phyloP scores from a whole-genome alignment of 129 eudicot species.

The Oenanthe sinensis region DNA sequence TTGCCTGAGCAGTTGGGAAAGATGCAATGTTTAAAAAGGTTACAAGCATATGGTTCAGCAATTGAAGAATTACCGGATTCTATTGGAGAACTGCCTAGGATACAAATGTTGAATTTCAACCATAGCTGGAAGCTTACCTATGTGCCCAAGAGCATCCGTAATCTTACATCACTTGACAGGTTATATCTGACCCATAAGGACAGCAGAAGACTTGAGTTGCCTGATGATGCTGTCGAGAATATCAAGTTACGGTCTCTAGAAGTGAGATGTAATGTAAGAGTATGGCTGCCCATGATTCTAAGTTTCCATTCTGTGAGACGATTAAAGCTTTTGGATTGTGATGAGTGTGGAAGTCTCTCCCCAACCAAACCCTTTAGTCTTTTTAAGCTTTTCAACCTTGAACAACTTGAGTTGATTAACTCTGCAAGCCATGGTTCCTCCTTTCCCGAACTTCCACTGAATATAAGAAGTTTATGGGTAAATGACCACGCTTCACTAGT shows the following conservation, averaged over 20 bases:
- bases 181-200: background rate
- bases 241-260: background rate
- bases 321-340: background rate
- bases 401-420: background rate
- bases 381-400: background rate
- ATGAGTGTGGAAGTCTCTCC: background rate
- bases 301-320: background rate
- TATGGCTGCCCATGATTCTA: background rate
- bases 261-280: background rate
- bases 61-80: background rate
- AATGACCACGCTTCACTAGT: background rate
- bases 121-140: background rate
- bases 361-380: background rate
- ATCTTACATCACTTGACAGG: background rate
- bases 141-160: background rate
- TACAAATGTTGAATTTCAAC: background rate
- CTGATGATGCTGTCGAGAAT: background rate
- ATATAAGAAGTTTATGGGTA: fast-evolving
- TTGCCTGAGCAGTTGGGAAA: background rate
- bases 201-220: background rate
- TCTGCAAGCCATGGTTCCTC: background rate
- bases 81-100: background rate
- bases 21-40: background rate
- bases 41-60: background rate
- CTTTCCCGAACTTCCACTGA: background rate